Evolutionary conservation across 2,329 filamentous ascomycete genomes (phyloP).

Genomic region (Chrysoporthe puriensis): DNA sequence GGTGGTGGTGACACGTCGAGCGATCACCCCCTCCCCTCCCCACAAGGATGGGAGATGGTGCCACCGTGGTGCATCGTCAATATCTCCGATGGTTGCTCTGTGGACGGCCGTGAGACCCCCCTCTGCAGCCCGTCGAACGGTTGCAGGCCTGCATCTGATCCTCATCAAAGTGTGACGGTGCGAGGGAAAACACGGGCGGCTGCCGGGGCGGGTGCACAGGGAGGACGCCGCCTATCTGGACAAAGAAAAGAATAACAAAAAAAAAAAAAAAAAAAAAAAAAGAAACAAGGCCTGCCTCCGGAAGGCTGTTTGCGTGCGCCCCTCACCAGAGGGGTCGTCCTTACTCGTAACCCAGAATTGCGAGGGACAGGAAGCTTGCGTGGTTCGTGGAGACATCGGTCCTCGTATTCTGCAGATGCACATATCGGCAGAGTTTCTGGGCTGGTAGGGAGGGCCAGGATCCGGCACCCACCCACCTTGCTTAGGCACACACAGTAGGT

Average conservation of each 20-base stretch:
- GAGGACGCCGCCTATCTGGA: not conserved
- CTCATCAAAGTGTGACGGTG: too few relatives aligned
- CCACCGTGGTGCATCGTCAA: not conserved
- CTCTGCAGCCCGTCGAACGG: not conserved
- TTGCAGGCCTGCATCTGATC: too few relatives aligned
- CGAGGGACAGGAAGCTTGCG: constrained; percentile 9
- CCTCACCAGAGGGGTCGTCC: not conserved
- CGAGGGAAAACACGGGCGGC: too few relatives aligned
- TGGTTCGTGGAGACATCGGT: constrained; percentile 13
- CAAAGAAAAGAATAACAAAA: not conserved
- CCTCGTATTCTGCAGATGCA: constrained; percentile 7
- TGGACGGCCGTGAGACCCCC: not conserved
- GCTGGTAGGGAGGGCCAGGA: not conserved
- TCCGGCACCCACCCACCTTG: too few relatives aligned
- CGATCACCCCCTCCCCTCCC: not conserved
- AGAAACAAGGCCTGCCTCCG: not conserved
- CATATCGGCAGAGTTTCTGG: not conserved
- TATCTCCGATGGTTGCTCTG: not conserved
- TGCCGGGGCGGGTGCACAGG: too few relatives aligned
- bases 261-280: not conserved
- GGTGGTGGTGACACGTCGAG: not conserved
- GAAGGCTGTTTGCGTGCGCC: not conserved
- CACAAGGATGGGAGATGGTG: not conserved
- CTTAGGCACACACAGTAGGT: too few relatives aligned
- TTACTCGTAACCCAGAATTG: not conserved